A percentile compares a stretch with the other conserved stretches of the same genome.
These are phyloP conservation scores for Penicillium psychrofluorescens DNA, from an alignment of 495 filamentous ascomycete genomes.

Conservation along the genomic window DNA sequence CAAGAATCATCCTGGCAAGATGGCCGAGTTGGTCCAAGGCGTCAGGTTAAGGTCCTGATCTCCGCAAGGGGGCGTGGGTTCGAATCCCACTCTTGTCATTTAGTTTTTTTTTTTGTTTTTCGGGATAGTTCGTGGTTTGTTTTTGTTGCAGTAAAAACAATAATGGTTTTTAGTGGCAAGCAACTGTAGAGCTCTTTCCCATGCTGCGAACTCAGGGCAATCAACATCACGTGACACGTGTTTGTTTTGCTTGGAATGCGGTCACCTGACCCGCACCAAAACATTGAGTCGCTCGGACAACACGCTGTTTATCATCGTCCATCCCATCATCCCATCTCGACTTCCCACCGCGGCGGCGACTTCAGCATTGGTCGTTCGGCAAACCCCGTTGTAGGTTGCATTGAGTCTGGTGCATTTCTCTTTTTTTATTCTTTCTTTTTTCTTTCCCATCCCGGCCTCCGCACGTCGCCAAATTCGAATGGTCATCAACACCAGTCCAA, in stretches of 20 bases:
- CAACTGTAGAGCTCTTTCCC: too few species aligned
- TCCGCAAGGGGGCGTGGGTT: background rate
- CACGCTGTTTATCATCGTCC: too few species aligned
- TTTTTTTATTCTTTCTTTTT: background rate
- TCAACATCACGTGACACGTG: too few species aligned
- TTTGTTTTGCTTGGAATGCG: too few species aligned
- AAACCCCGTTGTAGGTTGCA: background rate
- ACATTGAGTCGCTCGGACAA: too few species aligned
- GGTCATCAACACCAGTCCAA: constrained; percentile 7
- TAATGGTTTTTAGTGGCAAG: too few species aligned
- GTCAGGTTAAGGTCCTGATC: constrained; percentile 24
- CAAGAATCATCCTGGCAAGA: constrained; percentile 13
- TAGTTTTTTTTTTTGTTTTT: background rate
- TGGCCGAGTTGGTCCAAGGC: constrained; percentile 34
- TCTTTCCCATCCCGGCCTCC: background rate
- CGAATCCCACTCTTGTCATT: background rate
- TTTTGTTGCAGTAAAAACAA: too few species aligned
- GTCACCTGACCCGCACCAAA: too few species aligned
- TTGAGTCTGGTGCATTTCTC: background rate
- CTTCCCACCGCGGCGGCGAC: too few species aligned
- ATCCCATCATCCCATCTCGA: too few species aligned
- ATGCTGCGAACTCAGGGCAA: too few species aligned
- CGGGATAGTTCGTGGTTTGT: background rate
- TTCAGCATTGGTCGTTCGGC: too few species aligned
- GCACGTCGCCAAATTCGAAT: background rate